Evolutionary conservation across 2,329 filamentous ascomycete species (phyloP).

Genomic region (Ophiostoma piceae): DNA sequence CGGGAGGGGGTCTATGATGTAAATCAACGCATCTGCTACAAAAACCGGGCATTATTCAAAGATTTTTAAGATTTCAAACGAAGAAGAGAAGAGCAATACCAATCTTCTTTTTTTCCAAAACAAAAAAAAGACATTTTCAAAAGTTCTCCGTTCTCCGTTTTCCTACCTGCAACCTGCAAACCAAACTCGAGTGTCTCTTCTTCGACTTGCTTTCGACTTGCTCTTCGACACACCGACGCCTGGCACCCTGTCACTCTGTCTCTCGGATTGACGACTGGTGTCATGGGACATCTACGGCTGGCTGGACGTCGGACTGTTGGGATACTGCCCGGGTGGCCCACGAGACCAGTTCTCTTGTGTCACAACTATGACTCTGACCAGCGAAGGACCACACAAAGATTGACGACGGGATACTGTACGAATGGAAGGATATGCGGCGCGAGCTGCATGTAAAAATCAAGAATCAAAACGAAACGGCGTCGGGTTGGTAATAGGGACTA

Average conservation of each 20-base stretch:
- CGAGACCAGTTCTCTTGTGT: background rate
- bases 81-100: slow-evolving; percentile 4
- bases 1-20: slow-evolving; percentile 22
- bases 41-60: slow-evolving; percentile 24
- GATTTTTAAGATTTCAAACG: slow-evolving; percentile 8
- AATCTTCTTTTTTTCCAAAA: background rate
- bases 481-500: slow-evolving; percentile 1
- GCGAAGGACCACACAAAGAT: background rate
- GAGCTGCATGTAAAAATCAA: background rate
- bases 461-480: slow-evolving; percentile 11
- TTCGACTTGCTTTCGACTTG: background rate
- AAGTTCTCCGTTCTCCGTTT: no score
- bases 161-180: background rate
- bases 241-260: no score
- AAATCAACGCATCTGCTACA: slow-evolving; percentile 24
- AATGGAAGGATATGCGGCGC: background rate
- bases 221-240: background rate
- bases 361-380: background rate
- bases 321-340: background rate
- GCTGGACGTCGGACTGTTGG: background rate
- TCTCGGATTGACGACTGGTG: no score
- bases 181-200: background rate
- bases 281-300: background rate
- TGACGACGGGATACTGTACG: background rate
- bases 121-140: slow-evolving; percentile 12